Conservation (phyloP, 176 grass and related monocot genomes). For the Lolium perenne region DNA sequence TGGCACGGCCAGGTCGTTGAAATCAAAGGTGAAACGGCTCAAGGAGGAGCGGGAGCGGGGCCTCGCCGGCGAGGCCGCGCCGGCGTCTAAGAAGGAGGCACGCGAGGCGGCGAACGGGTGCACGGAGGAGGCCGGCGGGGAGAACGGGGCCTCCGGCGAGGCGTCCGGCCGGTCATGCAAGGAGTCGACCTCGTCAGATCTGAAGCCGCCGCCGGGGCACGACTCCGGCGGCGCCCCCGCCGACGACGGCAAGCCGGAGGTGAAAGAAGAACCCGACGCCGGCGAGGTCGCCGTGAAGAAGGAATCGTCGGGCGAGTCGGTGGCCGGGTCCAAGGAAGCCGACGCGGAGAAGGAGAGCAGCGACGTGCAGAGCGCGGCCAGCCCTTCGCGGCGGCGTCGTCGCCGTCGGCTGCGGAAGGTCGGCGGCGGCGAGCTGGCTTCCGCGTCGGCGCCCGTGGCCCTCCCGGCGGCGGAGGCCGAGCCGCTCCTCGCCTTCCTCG, state of each 20-base stretch:
- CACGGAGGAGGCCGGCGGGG: constrained; percentile 9
- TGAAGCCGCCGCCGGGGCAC: constrained; percentile 42
- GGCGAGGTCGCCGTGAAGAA: constrained; percentile 32
- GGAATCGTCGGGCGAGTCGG: constrained; percentile 70
- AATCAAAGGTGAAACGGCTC: constrained; percentile 78
- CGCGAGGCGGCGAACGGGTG: constrained; percentile 41
- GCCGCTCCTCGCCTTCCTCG: constrained; percentile 64
- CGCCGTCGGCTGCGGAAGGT: constrained; percentile 43
- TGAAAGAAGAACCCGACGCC: neutral
- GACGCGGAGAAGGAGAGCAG: constrained; percentile 69
- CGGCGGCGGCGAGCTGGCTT: constrained; percentile 34
- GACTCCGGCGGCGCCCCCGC: neutral
- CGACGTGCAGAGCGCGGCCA: constrained; percentile 87
- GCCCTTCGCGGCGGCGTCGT: constrained; percentile 49
- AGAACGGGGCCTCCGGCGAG: constrained; percentile 55
- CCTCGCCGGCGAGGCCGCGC: constrained; percentile 42
- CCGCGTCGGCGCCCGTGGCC: constrained; percentile 12
- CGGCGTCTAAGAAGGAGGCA: constrained; percentile 34
- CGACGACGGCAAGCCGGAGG: neutral
- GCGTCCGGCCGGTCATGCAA: constrained; percentile 72
- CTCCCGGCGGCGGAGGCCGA: constrained; percentile 52
- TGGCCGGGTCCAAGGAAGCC: constrained; percentile 65
- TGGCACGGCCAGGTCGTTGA: constrained; percentile 69
- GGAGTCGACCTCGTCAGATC: constrained; percentile 91
- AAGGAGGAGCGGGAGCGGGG: constrained; percentile 69